Percentiles rank a stretch among this genome's conserved stretches.
Evolutionary conservation across 352 stramenopile species (phyloP).

Genomic region (Phytopythium oedochilum): DNA sequence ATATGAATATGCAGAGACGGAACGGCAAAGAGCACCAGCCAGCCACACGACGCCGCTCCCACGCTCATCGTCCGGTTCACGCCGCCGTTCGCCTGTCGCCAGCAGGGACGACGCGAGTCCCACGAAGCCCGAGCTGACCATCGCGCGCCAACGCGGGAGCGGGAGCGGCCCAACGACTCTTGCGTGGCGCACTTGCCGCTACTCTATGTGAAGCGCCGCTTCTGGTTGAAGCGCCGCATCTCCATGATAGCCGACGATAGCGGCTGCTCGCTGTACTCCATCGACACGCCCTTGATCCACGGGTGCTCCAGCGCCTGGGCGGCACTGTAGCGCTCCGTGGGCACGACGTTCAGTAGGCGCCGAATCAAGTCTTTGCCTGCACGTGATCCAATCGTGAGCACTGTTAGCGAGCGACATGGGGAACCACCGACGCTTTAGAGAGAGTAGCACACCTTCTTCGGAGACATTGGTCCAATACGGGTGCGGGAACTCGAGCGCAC

Average conservation of each 20-base stretch:
- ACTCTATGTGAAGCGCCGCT: conserved; percentile 76
- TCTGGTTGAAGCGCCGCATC: conserved; percentile 90
- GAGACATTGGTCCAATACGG: conserved; percentile 88
- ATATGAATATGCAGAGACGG: conserved; percentile 3
- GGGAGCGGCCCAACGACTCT: neutral
- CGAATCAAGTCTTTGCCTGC: conserved; percentile 80
- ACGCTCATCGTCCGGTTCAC: too few species aligned
- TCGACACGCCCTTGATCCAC: conserved; percentile 78
- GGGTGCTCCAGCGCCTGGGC: conserved; percentile 68
- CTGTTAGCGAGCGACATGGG: neutral
- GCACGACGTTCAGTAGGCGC: conserved; percentile 67
- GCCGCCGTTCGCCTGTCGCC: too few species aligned
- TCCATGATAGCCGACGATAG: conserved; percentile 80
- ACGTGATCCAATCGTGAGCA: conserved; percentile 4
- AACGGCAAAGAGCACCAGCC: neutral
- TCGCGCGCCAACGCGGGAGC: neutral
- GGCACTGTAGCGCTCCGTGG: conserved; percentile 69
- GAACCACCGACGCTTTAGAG: too few species aligned
- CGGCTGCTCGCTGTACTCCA: conserved; percentile 71
- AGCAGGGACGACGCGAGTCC: too few species aligned
- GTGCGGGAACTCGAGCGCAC: conserved; percentile 71
- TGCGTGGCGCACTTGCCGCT: neutral
- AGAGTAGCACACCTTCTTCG: conserved; percentile 53
- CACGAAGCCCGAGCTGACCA: too few species aligned
- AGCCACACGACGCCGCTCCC: too few species aligned